Evolutionary conservation across 352 stramenopile species (phyloP).

Genomic region (Globisporangium parvum): DNA sequence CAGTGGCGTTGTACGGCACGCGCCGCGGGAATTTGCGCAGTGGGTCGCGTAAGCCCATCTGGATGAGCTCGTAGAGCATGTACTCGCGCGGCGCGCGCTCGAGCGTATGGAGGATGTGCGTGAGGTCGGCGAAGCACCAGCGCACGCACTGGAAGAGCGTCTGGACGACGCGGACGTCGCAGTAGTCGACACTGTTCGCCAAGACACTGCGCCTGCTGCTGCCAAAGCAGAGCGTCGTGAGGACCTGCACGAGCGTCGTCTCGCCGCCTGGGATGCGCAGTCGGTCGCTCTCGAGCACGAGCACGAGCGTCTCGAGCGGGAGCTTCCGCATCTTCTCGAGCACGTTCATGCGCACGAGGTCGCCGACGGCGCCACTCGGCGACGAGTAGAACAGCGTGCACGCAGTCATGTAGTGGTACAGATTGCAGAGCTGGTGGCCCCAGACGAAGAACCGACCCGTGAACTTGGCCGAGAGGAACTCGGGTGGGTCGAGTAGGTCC

Average conservation of each 20-base stretch:
- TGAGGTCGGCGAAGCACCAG: conserved; percentile 54
- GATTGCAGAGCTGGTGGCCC: conserved; percentile 53
- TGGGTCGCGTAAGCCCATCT: conserved; percentile 15
- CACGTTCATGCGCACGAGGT: conserved; percentile 7
- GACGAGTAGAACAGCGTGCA: conserved; percentile 57
- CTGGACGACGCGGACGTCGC: conserved; percentile 31
- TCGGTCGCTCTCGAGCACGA: conserved; percentile 56
- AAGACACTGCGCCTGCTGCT: conserved; percentile 7
- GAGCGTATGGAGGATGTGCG: conserved; percentile 50
- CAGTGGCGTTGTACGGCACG: conserved; percentile 11
- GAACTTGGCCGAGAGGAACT: conserved; percentile 21
- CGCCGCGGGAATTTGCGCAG: conserved; percentile 8
- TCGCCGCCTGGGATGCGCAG: conserved; percentile 50
- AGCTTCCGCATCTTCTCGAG: conserved; percentile 33
- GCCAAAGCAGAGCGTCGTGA: conserved; percentile 41
- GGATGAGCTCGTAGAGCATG: conserved; percentile 55
- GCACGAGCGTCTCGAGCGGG: conserved; percentile 51
- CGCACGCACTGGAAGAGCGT: conserved; percentile 54
- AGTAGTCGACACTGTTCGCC: conserved; percentile 2
- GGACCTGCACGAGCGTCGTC: conserved; percentile 31
- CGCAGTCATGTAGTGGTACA: conserved; percentile 64
- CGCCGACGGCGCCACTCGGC: conserved; percentile 15
- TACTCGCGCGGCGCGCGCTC: conserved; percentile 33
- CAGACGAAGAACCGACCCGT: conserved; percentile 38
- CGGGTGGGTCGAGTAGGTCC: conserved; percentile 1